phyloP scores from a whole-genome alignment of 2,329 filamentous ascomycete genomes.

The Verruconis gallopava region DNA sequence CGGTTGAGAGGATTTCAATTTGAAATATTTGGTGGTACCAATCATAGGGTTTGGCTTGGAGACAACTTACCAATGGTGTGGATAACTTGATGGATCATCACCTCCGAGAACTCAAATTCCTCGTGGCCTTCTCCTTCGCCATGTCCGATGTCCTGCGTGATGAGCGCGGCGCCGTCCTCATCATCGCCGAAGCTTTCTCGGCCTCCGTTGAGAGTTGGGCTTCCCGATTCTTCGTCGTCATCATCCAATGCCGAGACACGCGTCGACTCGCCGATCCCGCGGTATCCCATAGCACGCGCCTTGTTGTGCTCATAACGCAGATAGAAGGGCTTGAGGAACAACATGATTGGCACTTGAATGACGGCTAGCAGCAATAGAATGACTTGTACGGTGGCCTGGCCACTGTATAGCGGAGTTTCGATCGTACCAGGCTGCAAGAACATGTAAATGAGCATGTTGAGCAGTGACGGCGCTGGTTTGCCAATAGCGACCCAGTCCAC shows the following conservation, averaged over 20 bases:
- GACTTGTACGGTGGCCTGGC: constrained; percentile 65
- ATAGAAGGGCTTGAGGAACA: constrained; percentile 93
- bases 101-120: constrained; percentile 93
- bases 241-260: constrained; percentile 82
- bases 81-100: constrained; percentile 98
- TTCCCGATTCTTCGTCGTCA: constrained; percentile 66
- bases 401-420: constrained; percentile 56
- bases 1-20: constrained; percentile 24
- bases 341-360: constrained; percentile 73
- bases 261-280: constrained; percentile 79
- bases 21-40: background rate
- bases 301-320: constrained; percentile 88
- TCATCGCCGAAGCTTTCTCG: constrained; percentile 61
- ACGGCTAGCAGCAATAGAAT: constrained; percentile 71
- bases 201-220: constrained; percentile 43
- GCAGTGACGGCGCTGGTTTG: constrained; percentile 63
- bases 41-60: constrained; percentile 1
- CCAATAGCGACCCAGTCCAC: constrained; percentile 67
- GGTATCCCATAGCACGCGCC: constrained; percentile 77
- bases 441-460: constrained; percentile 99
- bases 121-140: constrained; percentile 75
- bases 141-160: constrained; percentile 62
- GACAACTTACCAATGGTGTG: constrained; percentile 77
- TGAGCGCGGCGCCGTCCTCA: constrained; percentile 73
- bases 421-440: constrained; percentile 75